Evolutionary conservation across 345 rosid species (phyloP).

Genomic region (Reutealis trisperma): DNA sequence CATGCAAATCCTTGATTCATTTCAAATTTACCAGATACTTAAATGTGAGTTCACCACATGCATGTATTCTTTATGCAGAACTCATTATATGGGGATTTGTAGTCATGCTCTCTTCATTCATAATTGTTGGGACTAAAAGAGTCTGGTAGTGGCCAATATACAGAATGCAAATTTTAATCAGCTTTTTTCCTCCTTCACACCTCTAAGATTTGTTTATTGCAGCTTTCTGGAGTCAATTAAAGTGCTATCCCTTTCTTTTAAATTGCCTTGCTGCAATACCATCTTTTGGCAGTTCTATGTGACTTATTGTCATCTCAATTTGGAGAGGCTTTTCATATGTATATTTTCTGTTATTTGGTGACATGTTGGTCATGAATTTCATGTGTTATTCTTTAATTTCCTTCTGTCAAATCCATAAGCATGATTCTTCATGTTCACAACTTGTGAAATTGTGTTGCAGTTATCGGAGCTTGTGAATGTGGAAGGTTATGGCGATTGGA

Average conservation of each 20-base stretch:
- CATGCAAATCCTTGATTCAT: not conserved
- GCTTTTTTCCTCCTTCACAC: not conserved
- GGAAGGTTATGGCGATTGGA: slow-evolving; percentile 98
- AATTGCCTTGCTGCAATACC: not conserved
- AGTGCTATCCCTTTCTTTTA: not conserved
- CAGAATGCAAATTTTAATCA: not conserved
- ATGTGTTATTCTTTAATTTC: slow-evolving; percentile 9
- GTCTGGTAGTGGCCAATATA: not conserved
- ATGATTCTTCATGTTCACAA: slow-evolving; percentile 7
- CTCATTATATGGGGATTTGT: not conserved
- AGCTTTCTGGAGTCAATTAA: not conserved
- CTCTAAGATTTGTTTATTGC: not conserved
- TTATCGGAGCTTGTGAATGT: slow-evolving; percentile 97
- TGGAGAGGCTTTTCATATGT: not conserved
- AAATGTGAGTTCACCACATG: not conserved
- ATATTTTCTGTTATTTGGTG: not conserved
- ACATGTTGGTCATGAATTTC: not conserved
- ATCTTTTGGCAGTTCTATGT: not conserved
- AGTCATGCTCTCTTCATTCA: not conserved
- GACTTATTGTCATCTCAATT: not conserved
- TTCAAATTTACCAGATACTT: not conserved
- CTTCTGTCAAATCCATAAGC: slow-evolving; percentile 16
- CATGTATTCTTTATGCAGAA: not conserved
- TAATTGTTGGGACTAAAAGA: not conserved
- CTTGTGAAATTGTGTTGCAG: slow-evolving; percentile 49